Percentiles rank a stretch among this genome's conserved stretches.
These are phyloP conservation scores for Dioszegia crocea DNA, from an alignment of 768 basidiomycete genomes.

Conservation along the genomic window DNA sequence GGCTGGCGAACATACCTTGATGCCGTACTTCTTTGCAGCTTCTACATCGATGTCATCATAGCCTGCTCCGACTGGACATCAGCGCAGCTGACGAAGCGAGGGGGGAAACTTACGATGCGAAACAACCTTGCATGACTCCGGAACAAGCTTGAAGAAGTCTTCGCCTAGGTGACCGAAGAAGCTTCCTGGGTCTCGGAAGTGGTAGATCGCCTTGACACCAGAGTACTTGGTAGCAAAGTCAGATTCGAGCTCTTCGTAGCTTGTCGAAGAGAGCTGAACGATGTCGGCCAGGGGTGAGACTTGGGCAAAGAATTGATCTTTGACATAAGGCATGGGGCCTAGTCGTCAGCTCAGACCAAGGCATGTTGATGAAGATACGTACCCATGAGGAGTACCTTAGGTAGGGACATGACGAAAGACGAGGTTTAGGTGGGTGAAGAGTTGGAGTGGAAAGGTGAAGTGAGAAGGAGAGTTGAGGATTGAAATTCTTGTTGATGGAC, in stretches of 20 bases:
- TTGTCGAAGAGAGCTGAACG: slow-evolving; percentile 8
- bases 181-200: slow-evolving; percentile 11
- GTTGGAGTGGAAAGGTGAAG: too few relatives aligned
- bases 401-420: slow-evolving; percentile 6
- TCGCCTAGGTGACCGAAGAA: slow-evolving; percentile 9
- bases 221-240: slow-evolving; percentile 9
- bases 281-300: slow-evolving; percentile 11
- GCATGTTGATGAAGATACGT: neutral
- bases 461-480: too few relatives aligned
- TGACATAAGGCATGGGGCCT: slow-evolving; percentile 15
- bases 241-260: slow-evolving; percentile 5
- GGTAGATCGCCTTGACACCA: slow-evolving; percentile 20
- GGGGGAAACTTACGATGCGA: slow-evolving; percentile 7
- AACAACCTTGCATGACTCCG: slow-evolving; percentile 10
- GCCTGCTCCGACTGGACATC: slow-evolving; percentile 17
- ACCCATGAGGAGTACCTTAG: slow-evolving; percentile 19
- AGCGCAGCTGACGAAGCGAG: neutral
- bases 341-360: neutral
- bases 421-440: too few relatives aligned
- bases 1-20: slow-evolving; percentile 4
- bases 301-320: slow-evolving; percentile 4
- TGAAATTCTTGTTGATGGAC: too few relatives aligned
- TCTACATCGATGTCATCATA: slow-evolving; percentile 25
- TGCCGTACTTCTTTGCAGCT: slow-evolving; percentile 7
- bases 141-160: slow-evolving; percentile 8